Percentiles rank a stretch among this genome's conserved stretches.
These are phyloP conservation scores for Paracamarosporium sp. DNA, from an alignment of 2,329 filamentous ascomycete species.

Conservation along the genomic window DNA sequence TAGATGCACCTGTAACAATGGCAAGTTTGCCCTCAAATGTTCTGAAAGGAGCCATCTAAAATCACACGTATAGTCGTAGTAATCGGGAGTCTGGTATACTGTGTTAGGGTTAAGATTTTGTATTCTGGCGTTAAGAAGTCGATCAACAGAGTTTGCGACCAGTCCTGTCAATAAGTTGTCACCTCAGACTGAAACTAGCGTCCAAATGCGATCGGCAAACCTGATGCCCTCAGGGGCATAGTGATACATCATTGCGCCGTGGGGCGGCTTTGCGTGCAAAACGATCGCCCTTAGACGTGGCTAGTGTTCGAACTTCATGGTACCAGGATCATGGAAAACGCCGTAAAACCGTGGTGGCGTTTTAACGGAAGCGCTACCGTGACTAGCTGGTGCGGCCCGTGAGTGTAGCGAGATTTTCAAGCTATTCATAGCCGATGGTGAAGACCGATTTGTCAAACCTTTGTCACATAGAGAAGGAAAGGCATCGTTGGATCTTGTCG, in stretches of 20 bases:
- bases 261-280: no score
- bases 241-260: no score
- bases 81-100: neutral
- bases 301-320: neutral
- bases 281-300: neutral
- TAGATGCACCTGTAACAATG: neutral
- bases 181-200: neutral
- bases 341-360: neutral
- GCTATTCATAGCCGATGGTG: neutral
- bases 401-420: neutral
- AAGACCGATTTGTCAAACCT: neutral
- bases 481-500: no score
- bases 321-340: neutral
- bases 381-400: neutral
- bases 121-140: neutral
- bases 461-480: neutral
- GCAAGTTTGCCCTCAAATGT: conserved; percentile 3
- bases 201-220: neutral
- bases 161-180: neutral
- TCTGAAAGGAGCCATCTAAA: neutral
- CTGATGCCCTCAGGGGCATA: no score
- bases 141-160: neutral
- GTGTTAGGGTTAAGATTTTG: neutral
- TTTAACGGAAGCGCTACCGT: neutral
- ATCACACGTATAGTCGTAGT: neutral